A percentile compares a stretch with the other conserved stretches of the same genome.
phyloP scores from a whole-genome alignment of 2,329 filamentous ascomycete species.

The Phoma herbarum region DNA sequence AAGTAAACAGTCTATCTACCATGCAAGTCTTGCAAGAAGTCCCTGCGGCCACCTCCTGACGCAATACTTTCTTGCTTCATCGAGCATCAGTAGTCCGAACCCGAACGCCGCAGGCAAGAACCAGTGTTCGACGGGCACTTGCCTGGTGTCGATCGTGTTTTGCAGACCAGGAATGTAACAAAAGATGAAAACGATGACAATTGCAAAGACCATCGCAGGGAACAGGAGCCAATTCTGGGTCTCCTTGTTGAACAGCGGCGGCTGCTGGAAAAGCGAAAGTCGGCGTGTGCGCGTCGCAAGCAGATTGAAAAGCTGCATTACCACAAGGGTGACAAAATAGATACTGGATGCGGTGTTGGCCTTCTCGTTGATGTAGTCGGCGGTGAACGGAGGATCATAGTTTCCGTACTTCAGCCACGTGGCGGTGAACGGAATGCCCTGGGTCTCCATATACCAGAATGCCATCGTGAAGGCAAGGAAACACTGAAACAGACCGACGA shows the following conservation, averaged over 20 bases:
- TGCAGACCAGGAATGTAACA: conserved; percentile 73
- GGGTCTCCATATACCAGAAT: conserved; percentile 52
- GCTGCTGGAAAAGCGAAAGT: conserved; percentile 74
- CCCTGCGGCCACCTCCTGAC: conserved; percentile 68
- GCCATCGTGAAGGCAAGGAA: conserved; percentile 56
- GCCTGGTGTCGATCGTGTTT: conserved; percentile 65
- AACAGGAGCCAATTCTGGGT: conserved; percentile 76
- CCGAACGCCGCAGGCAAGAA: conserved; percentile 80
- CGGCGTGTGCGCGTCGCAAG: conserved; percentile 70
- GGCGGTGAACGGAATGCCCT: conserved; percentile 71
- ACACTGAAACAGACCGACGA: conserved; percentile 67
- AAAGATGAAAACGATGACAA: conserved; percentile 73
- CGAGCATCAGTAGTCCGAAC: conserved; percentile 67
- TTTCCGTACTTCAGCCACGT: conserved; percentile 66
- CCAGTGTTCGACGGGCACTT: conserved; percentile 76
- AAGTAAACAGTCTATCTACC: conserved; percentile 55
- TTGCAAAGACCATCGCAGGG: conserved; percentile 73
- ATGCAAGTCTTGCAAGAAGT: conserved; percentile 67
- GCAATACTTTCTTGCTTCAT: conserved; percentile 71
- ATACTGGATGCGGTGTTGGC: conserved; percentile 74
- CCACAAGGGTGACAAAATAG: conserved; percentile 81
- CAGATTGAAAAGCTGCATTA: conserved; percentile 84
- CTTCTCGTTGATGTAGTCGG: conserved; percentile 52
- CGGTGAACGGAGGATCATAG: conserved; percentile 36
- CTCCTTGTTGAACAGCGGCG: conserved; percentile 68